Evolutionary conservation across 768 basidiomycete species (phyloP).

Genomic region (Lanmaoa rubissima): DNA sequence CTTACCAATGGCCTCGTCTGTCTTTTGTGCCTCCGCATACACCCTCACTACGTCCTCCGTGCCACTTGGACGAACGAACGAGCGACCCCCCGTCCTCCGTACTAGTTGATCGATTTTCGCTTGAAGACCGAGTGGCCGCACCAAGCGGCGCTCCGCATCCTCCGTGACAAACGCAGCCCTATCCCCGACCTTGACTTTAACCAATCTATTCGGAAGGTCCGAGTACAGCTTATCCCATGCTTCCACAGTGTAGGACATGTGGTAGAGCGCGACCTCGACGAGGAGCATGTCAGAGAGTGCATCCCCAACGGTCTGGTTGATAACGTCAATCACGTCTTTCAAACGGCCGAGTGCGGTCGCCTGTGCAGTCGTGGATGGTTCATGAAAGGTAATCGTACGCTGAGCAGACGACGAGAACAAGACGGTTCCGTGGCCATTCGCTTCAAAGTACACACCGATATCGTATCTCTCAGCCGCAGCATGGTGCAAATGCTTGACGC

Average conservation of each 20-base stretch:
- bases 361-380: conserved; percentile 81
- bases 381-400: conserved; percentile 54
- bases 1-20: conserved; percentile 77
- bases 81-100: conserved; percentile 79
- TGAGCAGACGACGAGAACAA: conserved; percentile 82
- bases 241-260: conserved; percentile 76
- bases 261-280: conserved; percentile 88
- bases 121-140: conserved; percentile 79
- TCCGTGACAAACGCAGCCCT: conserved; percentile 82
- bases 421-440: conserved; percentile 98
- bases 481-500: conserved; percentile 97
- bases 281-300: conserved; percentile 94
- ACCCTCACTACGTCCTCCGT: conserved; percentile 98
- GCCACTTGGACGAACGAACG: conserved; percentile 95
- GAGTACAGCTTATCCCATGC: conserved; percentile 94
- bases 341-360: conserved; percentile 77
- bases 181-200: conserved; percentile 88
- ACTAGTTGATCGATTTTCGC: conserved; percentile 78
- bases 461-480: conserved; percentile 90
- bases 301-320: conserved; percentile 98
- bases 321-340: conserved; percentile 72
- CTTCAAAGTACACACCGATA: conserved; percentile 99
- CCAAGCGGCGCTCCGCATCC: conserved; percentile 89
- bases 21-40: conserved; percentile 86
- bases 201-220: conserved; percentile 91